A percentile compares a stretch with the other conserved stretches of the same genome.
Evolutionary conservation across 2,329 filamentous ascomycete species (phyloP).

Genomic region (Apiospora saccharicola): DNA sequence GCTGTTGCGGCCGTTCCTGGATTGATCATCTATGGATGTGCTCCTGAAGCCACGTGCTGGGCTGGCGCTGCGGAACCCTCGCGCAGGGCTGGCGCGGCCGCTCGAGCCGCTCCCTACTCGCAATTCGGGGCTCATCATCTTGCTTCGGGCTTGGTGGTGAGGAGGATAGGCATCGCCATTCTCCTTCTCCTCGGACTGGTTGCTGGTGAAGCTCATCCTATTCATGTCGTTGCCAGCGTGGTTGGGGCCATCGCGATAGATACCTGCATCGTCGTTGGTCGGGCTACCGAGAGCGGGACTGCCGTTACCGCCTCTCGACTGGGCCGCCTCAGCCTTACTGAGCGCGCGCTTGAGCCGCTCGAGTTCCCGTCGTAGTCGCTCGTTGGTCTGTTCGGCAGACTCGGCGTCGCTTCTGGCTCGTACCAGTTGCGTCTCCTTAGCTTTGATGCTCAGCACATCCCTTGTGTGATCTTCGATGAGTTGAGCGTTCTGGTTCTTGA

Average conservation of each 20-base stretch:
- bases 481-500: conserved; percentile 96
- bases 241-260: conserved; percentile 62
- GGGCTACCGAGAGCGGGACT: conserved; percentile 59
- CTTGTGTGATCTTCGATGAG: conserved; percentile 97
- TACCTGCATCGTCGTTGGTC: conserved; percentile 64
- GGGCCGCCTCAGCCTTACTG: conserved; percentile 61
- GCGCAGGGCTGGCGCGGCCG: conserved; percentile 66
- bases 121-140: conserved; percentile 61
- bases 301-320: conserved; percentile 44
- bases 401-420: conserved; percentile 90
- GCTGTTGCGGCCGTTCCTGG: conserved; percentile 32
- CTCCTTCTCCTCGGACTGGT: conserved; percentile 79
- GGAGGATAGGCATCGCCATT: conserved; percentile 61
- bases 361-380: conserved; percentile 84
- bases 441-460: conserved; percentile 95
- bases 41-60: conserved; percentile 63
- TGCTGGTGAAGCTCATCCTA: conserved; percentile 69
- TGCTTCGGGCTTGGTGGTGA: conserved; percentile 53
- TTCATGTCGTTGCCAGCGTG: conserved; percentile 50
- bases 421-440: conserved; percentile 96
- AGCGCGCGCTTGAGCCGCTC: conserved; percentile 92
- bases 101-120: conserved; percentile 63
- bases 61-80: conserved; percentile 64
- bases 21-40: conserved; percentile 37
- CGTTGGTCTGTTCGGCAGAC: conserved; percentile 84